Conservation (phyloP, 345 rosid species). For the Citrus hindsii region DNA sequence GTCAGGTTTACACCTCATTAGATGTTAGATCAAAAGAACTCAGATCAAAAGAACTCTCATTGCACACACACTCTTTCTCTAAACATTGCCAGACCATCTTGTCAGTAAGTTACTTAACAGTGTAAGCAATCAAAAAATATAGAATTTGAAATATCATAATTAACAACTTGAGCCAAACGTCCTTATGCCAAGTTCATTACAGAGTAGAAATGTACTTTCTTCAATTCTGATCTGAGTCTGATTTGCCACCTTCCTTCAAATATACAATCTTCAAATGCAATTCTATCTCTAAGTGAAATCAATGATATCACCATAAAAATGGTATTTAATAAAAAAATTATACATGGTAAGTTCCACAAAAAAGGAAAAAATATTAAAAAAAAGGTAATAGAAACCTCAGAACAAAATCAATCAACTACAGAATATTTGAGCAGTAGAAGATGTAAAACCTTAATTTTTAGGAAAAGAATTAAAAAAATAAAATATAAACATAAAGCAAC, state of each 20-base stretch:
- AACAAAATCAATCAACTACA: background rate
- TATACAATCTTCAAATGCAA: background rate
- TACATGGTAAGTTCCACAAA: background rate
- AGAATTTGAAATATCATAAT: background rate
- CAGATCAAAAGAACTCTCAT: background rate
- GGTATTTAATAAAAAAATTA: background rate
- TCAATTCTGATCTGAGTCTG: background rate
- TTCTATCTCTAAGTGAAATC: background rate
- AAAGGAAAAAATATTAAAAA: background rate
- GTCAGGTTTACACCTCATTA: background rate
- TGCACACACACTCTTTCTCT: background rate
- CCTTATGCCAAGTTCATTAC: background rate
- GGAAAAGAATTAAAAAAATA: too few species aligned
- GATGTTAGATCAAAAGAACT: background rate
- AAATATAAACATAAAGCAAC: background rate
- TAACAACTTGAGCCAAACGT: background rate
- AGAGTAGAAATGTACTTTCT: background rate
- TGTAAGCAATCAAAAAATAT: background rate
- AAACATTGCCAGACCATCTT: background rate
- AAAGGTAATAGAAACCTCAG: background rate
- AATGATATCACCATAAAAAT: background rate
- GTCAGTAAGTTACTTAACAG: background rate
- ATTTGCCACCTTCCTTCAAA: background rate
- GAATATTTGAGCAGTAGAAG: background rate
- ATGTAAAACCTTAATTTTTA: background rate